Conservation (phyloP, 2,329 filamentous ascomycete genomes). For the Gaeumannomyces sp. region DNA sequence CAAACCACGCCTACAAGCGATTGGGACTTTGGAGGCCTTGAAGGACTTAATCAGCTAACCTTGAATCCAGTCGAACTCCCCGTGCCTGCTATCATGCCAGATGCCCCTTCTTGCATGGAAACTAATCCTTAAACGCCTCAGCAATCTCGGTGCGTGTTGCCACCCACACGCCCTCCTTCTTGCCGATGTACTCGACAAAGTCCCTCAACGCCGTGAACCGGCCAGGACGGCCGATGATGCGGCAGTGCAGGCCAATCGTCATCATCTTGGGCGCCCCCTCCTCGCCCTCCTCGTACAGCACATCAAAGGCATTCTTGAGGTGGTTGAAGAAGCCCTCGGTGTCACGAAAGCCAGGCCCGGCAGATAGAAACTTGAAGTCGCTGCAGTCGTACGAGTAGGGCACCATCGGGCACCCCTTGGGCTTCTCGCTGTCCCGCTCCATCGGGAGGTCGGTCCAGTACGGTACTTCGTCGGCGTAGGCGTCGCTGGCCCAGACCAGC, state of each 20-base stretch:
- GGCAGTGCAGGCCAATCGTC: conserved; percentile 48
- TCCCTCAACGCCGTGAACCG: conserved; percentile 43
- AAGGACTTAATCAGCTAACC: too few species aligned
- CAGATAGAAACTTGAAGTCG: conserved; percentile 28
- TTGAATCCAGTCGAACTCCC: not conserved
- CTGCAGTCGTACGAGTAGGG: conserved; percentile 18
- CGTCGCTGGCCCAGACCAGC: conserved; percentile 15
- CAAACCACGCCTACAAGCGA: too few species aligned
- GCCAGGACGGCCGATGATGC: conserved; percentile 46
- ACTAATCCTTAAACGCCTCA: conserved; percentile 39
- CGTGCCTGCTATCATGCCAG: not conserved
- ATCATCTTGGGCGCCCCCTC: conserved; percentile 49
- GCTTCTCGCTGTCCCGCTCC: conserved; percentile 9
- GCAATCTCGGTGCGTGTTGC: conserved; percentile 47
- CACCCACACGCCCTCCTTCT: conserved; percentile 48
- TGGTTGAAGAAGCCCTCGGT: conserved; percentile 35
- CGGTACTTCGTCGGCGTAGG: conserved; percentile 17
- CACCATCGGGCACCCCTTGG: conserved; percentile 17
- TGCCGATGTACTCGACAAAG: conserved; percentile 45
- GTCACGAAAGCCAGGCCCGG: conserved; percentile 20
- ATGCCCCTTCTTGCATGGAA: conserved; percentile 25
- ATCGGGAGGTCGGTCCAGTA: conserved; percentile 18
- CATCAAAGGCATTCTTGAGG: conserved; percentile 46
- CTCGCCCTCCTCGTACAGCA: conserved; percentile 44
- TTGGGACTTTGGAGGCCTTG: too few species aligned